Evolutionary conservation across 306 rosid genomes (phyloP), one percentile per base, ranked within the genome.

Genomic region (Morella rubra): DNA sequence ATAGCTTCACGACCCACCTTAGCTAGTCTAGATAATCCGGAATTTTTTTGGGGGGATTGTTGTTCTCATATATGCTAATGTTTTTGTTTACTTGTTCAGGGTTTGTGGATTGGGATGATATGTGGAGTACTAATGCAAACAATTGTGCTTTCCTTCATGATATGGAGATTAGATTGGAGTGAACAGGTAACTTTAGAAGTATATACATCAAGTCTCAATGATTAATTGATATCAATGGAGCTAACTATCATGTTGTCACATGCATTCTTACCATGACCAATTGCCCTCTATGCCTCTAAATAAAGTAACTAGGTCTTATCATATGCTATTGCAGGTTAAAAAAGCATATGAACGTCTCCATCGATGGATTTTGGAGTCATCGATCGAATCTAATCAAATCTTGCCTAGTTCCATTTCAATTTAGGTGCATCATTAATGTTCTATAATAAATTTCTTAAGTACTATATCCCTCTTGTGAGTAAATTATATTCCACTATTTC

Each of bases 71-170:
- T 40, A 66, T 42, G 7, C 27, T 41, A 9, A 41, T 18, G 15
- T 5, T 18, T n/a, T 18, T 37, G 9, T 41, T 65, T 41, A 37
- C 4, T 41, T 52, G 15, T 69, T 10, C 19, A 77, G 81, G 81
- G 81, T 42, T 22, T 69, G 32, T 77, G 81, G 81, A 58, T 77
- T 6, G 81, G 81, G 20, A 54, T 77, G 81, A 56, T 77, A 19
- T 56, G 69, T 56, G 81, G 81, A 56, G 81, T 69, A 58, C 13
- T 77, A 18, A n/a, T 60, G 53, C 81, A 69, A 32, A 53, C 81
- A 22, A 12, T 44, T 45, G 69, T 56, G 22, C 81, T 77, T 77
- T 3, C 24, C 13, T 14, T 54, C 27, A 55, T 77, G 13, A 56
- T 71, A 18, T 77, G 70, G 70, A 77, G 50, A 69, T 24, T 73